phyloP scores from a whole-genome alignment of 2,329 filamentous ascomycete genomes.

The Stemphylium lycopersici region DNA sequence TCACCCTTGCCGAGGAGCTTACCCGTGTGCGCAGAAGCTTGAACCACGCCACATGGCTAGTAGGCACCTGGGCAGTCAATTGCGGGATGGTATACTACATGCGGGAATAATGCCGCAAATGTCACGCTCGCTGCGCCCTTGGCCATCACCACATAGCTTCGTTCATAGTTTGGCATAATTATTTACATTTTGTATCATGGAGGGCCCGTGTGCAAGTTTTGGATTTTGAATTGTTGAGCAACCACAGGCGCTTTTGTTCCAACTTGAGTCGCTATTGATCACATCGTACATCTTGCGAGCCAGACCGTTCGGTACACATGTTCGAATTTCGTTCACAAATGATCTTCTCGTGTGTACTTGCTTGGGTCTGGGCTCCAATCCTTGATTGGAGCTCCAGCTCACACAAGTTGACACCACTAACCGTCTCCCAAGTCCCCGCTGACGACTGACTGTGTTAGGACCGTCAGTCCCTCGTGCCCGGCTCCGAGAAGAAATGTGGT shows the following conservation, averaged over 20 bases:
- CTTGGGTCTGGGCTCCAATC: neutral
- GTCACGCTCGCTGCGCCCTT: neutral
- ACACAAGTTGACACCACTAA: neutral
- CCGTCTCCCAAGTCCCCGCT: neutral
- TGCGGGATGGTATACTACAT: conserved; percentile 25
- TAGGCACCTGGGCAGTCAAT: conserved; percentile 1
- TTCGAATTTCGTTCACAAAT: neutral
- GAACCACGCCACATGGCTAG: conserved; percentile 22
- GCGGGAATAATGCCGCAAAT: conserved; percentile 13
- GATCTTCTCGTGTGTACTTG: neutral
- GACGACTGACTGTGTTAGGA: neutral
- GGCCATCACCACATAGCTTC: neutral
- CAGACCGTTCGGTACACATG: neutral
- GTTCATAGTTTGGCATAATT: neutral
- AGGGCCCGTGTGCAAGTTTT: neutral
- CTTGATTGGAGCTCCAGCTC: neutral
- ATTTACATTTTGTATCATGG: neutral
- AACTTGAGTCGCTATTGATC: neutral
- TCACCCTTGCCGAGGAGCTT: conserved; percentile 22
- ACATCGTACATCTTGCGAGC: neutral
- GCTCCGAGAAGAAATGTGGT: neutral
- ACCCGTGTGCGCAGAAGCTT: conserved; percentile 30
- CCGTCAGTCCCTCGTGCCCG: conserved; percentile 1
- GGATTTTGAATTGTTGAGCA: neutral
- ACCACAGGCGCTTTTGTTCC: neutral